Conservation (phyloP, 108 stramenopile species). For the Cyclotella kingstonii region DNA sequence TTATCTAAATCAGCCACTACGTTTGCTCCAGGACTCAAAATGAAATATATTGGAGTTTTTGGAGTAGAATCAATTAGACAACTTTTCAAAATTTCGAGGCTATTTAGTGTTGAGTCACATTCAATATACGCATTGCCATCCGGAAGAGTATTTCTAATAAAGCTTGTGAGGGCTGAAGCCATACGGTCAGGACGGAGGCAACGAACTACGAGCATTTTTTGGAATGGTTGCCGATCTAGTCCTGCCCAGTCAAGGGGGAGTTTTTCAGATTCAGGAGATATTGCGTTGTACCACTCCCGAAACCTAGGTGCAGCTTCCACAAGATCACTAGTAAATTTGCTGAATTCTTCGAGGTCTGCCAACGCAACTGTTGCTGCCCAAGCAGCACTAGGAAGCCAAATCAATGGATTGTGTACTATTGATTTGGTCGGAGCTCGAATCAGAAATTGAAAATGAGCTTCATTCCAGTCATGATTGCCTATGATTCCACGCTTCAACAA, state of each 20-base stretch:
- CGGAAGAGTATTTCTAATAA: slow-evolving; percentile 72
- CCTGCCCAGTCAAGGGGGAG: slow-evolving; percentile 88
- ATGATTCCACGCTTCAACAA: slow-evolving; percentile 86
- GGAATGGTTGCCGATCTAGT: slow-evolving; percentile 83
- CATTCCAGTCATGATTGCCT: slow-evolving; percentile 66
- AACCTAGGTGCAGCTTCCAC: slow-evolving; percentile 89
- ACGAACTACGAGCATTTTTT: slow-evolving; percentile 91
- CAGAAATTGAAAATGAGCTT: slow-evolving; percentile 84
- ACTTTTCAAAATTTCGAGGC: slow-evolving; percentile 75
- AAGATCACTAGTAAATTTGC: slow-evolving; percentile 75
- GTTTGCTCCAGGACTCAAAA: slow-evolving; percentile 88
- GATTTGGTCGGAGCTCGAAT: slow-evolving; percentile 64
- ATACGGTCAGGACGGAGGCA: slow-evolving; percentile 88
- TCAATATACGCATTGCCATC: slow-evolving; percentile 79
- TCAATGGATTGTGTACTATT: slow-evolving; percentile 66
- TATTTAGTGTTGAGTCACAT: slow-evolving; percentile 83
- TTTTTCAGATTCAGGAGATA: slow-evolving; percentile 88
- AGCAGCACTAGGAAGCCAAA: slow-evolving; percentile 77
- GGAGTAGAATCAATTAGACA: slow-evolving; percentile 75
- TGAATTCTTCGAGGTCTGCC: slow-evolving; percentile 80
- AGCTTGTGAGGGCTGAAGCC: slow-evolving; percentile 70
- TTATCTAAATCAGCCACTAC: slow-evolving; percentile 86
- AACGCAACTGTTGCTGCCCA: slow-evolving; percentile 75
- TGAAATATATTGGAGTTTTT: slow-evolving; percentile 89
- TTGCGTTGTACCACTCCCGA: slow-evolving; percentile 87